Conservation (phyloP, 305 asterid genomes). For the Rubia balearica region DNA sequence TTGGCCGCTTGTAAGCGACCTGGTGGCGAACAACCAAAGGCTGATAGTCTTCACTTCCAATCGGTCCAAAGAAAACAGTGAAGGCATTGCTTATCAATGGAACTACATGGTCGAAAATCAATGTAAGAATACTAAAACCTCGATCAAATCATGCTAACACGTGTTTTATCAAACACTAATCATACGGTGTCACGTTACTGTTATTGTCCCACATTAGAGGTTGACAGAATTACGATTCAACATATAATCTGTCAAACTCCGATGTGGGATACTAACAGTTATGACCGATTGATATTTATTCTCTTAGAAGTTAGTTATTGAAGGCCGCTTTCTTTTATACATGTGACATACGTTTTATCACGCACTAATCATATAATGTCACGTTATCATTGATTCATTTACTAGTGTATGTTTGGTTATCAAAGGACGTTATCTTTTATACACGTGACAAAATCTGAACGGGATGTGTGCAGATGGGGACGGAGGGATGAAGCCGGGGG, state of each 20-base stretch:
- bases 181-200: too few species aligned
- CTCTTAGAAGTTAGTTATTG: too few species aligned
- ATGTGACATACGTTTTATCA: too few species aligned
- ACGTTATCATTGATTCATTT: too few species aligned
- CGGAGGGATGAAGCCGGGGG: conserved; percentile 67
- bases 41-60: conserved; percentile 61
- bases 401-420: neutral
- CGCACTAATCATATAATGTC: too few species aligned
- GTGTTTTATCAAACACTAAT: too few species aligned
- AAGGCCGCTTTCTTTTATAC: too few species aligned
- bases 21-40: conserved; percentile 64
- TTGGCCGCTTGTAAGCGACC: conserved; percentile 72
- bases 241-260: too few species aligned
- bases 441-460: neutral
- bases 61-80: conserved; percentile 47
- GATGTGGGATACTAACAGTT: too few species aligned
- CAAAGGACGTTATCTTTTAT: neutral
- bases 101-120: conserved; percentile 91
- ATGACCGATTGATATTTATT: too few species aligned
- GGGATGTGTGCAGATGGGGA: conserved; percentile 56
- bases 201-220: too few species aligned
- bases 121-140: conserved; percentile 30
- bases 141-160: neutral
- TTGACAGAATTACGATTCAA: too few species aligned
- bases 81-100: conserved; percentile 90